A percentile compares a stretch with the other conserved stretches of the same genome.
Conservation (phyloP, 73 alveolate species). For the Uronychia setigera region DNA sequence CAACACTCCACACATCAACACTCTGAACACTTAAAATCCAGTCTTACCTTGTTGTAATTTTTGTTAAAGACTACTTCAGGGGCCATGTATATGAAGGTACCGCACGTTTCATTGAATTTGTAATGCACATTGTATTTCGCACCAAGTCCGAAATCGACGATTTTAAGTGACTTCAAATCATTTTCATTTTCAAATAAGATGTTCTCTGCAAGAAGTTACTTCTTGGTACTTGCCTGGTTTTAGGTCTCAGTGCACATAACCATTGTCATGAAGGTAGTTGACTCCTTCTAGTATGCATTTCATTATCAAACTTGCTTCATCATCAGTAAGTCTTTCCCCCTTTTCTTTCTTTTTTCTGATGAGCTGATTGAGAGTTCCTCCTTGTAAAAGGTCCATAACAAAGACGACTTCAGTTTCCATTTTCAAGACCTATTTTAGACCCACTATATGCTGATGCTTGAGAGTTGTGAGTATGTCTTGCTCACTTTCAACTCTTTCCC, state of each 20-base stretch:
- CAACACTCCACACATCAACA: slow-evolving; percentile 77
- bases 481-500: neutral
- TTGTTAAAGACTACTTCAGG: slow-evolving; percentile 75
- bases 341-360: slow-evolving; percentile 1
- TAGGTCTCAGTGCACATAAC: slow-evolving; percentile 84
- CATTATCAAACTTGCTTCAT: slow-evolving; percentile 70
- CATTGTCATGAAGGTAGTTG: slow-evolving; percentile 75
- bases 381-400: slow-evolving; percentile 45
- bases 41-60: slow-evolving; percentile 44
- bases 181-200: slow-evolving; percentile 28
- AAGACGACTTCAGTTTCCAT: slow-evolving; percentile 21
- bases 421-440: neutral
- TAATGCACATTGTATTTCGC: slow-evolving; percentile 51
- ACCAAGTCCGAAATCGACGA: slow-evolving; percentile 38
- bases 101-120: slow-evolving; percentile 33
- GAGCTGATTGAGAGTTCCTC: slow-evolving; percentile 65
- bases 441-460: neutral
- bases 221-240: slow-evolving; percentile 84
- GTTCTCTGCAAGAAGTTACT: slow-evolving; percentile 31
- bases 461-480: neutral
- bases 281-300: slow-evolving; percentile 74
- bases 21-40: slow-evolving; percentile 2
- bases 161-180: slow-evolving; percentile 23
- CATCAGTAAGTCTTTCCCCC: slow-evolving; percentile 54
- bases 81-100: slow-evolving; percentile 81